Conservation (phyloP, 306 rosid species). For the Quercus agrifolia region DNA sequence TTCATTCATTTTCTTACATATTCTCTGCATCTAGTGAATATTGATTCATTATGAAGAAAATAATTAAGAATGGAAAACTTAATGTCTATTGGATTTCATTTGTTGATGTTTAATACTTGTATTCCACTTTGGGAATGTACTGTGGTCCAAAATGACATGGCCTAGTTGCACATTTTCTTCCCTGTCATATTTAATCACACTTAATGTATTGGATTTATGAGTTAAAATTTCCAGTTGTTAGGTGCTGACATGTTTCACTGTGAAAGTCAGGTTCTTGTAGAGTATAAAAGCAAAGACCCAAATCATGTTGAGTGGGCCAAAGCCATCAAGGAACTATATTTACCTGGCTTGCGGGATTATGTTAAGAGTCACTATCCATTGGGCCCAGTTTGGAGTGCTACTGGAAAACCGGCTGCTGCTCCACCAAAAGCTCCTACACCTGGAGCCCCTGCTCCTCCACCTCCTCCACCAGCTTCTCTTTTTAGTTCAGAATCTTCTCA, state of each 20-base stretch:
- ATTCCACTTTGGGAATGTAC: neutral
- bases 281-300: constrained; percentile 82
- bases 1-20: neutral
- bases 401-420: constrained; percentile 59
- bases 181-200: neutral
- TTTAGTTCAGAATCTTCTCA: constrained; percentile 70
- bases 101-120: neutral
- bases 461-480: constrained; percentile 84
- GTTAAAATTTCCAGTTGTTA: neutral
- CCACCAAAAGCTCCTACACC: constrained; percentile 60
- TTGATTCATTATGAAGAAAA: neutral
- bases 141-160: neutral
- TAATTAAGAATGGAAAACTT: neutral
- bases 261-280: constrained; percentile 76
- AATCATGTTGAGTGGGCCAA: constrained; percentile 96
- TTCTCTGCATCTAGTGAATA: neutral
- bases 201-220: neutral
- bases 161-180: neutral
- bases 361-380: constrained; percentile 78
- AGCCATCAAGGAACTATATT: constrained; percentile 89
- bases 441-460: constrained; percentile 73
- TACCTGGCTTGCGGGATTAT: constrained; percentile 91
- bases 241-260: constrained; percentile 15
- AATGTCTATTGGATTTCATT: neutral
- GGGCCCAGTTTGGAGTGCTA: constrained; percentile 89